These are phyloP conservation scores for Flaveria trinervia DNA, from an alignment of 129 eudicot species.

Conservation along the genomic window DNA sequence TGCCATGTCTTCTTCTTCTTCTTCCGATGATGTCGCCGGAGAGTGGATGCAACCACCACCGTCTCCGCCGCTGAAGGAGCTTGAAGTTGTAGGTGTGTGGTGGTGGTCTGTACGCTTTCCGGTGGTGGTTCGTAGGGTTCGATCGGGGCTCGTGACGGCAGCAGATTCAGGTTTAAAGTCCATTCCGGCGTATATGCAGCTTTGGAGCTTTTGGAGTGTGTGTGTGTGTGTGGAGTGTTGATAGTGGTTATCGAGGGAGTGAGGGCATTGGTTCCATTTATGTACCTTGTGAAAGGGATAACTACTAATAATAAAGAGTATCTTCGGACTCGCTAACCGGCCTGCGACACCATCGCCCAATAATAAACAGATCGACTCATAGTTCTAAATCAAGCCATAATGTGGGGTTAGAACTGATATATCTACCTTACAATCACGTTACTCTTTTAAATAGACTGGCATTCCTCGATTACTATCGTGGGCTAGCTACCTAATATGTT, in stretches of 20 bases:
- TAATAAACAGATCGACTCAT: too few relatives aligned
- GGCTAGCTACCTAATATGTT: too few relatives aligned
- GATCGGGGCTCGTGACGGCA: too few relatives aligned
- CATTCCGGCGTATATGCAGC: conserved; percentile 17
- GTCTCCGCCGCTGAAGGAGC: conserved; percentile 23
- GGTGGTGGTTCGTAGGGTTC: too few relatives aligned
- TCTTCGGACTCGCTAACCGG: too few relatives aligned
- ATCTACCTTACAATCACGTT: too few relatives aligned
- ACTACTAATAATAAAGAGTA: not conserved
- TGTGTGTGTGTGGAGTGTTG: conserved; percentile 18
- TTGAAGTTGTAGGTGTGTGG: conserved; percentile 22
- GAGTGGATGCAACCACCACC: not conserved
- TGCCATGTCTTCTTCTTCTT: conserved; percentile 51
- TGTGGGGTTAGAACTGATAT: too few relatives aligned
- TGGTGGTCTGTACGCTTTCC: too few relatives aligned
- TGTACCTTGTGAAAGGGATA: conserved; percentile 13
- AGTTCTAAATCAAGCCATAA: too few relatives aligned
- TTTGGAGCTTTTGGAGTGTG: not conserved
- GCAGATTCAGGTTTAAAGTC: conserved; percentile 19
- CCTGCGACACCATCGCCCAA: too few relatives aligned
- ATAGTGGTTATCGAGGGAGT: conserved; percentile 24
- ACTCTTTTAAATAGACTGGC: too few relatives aligned
- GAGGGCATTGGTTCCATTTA: conserved; percentile 28
- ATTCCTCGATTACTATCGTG: too few relatives aligned
- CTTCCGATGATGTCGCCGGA: conserved; percentile 27